Evolutionary conservation across 2,329 filamentous ascomycete genomes (phyloP), one percentile per base, ranked within the genome.

Genomic region (Dothiorella sarmentorum): DNA sequence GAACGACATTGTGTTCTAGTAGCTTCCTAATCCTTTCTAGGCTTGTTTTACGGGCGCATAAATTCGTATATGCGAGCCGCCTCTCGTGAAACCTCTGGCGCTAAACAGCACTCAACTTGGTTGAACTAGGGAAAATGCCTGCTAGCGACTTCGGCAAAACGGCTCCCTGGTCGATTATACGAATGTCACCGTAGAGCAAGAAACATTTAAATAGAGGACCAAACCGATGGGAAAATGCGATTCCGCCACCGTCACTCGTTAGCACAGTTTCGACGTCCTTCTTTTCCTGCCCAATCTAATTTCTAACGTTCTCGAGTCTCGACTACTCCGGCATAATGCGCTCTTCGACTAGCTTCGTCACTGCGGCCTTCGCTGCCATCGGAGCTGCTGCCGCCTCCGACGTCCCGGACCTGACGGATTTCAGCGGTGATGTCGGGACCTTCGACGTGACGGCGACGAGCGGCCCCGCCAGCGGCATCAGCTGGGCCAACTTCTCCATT

Each of bases 31-130:
- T 22, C n/a, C 7, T 20, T 9, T 4, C 27, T 35, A 35, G 43
- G 7, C 27, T 7, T 3, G 9, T 17, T 47, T 29, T 4, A 31
- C 10, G 43, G 26, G 20, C 47, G 47, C 47, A 51, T 31, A 51
- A 31, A 13, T 31, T 51, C 47, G 47, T 51, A 51, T 51, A 51
- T 51, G 47, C 47, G 31, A 24, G 47, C 47, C 18, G 18, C 18
- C 17, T 31, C 17, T 35, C 47, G 20, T 26, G 47, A 37, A 26
- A 37, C 31, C 26, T n/a, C n/a, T n/a, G n/a, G n/a, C n/a, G n/a
- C n/a, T n/a, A n/a, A n/a, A n/a, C n/a, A n/a, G n/a, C n/a, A n/a
- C n/a, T n/a, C 10, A 49, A 11, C 17, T 20, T 9, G 38, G 17
- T 11, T 20, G 38, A 11, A 11, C 47, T 17, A 51, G 18, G 47